phyloP scores from a whole-genome alignment of 108 stramenopile species.

The Skeletonema grethae region DNA sequence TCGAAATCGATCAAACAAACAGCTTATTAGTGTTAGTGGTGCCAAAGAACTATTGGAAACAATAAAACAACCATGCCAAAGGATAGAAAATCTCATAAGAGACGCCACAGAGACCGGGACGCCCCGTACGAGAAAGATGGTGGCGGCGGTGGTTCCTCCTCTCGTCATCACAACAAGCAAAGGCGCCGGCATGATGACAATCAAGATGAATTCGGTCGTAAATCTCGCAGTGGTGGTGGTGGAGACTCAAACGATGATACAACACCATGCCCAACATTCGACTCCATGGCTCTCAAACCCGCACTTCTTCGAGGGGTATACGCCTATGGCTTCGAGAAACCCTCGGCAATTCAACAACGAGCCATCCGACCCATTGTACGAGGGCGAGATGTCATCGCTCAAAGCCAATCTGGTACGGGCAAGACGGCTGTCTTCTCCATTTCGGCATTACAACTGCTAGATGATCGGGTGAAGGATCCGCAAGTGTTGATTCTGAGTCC shows the following conservation, averaged over 20 bases:
- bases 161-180: conserved; percentile 7
- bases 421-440: conserved; percentile 98
- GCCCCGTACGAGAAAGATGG: conserved; percentile 39
- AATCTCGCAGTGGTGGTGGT: background rate
- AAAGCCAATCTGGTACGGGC: conserved; percentile 95
- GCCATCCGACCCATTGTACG: conserved; percentile 95
- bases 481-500: conserved; percentile 97
- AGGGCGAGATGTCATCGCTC: conserved; percentile 97
- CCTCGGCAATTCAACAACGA: conserved; percentile 98
- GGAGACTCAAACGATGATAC: conserved; percentile 33
- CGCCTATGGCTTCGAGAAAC: conserved; percentile 96
- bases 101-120: conserved; percentile 17
- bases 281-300: conserved; percentile 82
- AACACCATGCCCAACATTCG: conserved; percentile 78
- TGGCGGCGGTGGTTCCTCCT: background rate
- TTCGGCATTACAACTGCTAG: conserved; percentile 88
- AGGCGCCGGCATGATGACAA: conserved; percentile 11
- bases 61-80: conserved; percentile 36
- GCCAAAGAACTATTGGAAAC: too few relatives aligned
- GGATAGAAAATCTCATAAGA: conserved; percentile 17
- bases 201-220: conserved; percentile 33
- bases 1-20: too few relatives aligned
- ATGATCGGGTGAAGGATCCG: conserved; percentile 71
- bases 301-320: conserved; percentile 90
- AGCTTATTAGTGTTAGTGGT: too few relatives aligned